Percentiles rank a stretch among this genome's conserved stretches.
Conservation (phyloP, 768 basidiomycete genomes). For the Tylopilus felleus region DNA sequence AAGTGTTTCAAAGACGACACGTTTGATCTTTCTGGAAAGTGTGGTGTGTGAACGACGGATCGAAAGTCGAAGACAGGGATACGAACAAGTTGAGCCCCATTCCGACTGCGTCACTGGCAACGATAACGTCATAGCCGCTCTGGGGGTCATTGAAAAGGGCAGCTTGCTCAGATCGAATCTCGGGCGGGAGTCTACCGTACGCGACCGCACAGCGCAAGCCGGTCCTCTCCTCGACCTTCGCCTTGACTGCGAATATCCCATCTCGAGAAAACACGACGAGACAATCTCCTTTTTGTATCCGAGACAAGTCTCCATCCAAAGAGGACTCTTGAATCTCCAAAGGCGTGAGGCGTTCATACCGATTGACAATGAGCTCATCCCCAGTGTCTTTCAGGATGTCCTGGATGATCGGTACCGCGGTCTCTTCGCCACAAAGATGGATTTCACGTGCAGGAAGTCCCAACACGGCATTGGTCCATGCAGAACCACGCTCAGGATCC, state of each 20-base stretch:
- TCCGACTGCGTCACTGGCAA: constrained; percentile 93
- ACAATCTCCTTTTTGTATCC: constrained; percentile 81
- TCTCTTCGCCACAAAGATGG: constrained; percentile 95
- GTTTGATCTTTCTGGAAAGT: constrained; percentile 76
- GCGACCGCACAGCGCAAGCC: constrained; percentile 85
- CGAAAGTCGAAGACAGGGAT: neutral
- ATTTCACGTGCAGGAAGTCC: constrained; percentile 75
- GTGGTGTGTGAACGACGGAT: neutral
- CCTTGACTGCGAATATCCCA: constrained; percentile 75
- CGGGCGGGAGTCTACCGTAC: constrained; percentile 90
- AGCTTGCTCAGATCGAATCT: constrained; percentile 89
- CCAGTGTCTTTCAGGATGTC: constrained; percentile 70
- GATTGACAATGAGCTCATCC: constrained; percentile 74
- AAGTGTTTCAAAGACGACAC: constrained; percentile 73
- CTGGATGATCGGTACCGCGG: constrained; percentile 77
- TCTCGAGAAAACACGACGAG: constrained; percentile 80
- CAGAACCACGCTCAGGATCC: constrained; percentile 70
- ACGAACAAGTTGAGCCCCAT: constrained; percentile 96
- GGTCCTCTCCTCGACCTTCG: constrained; percentile 63
- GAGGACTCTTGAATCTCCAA: constrained; percentile 65
- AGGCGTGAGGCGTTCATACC: constrained; percentile 88
- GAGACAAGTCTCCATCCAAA: constrained; percentile 55
- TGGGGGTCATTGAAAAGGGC: constrained; percentile 82
- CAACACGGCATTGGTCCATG: constrained; percentile 82
- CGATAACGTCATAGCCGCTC: constrained; percentile 83